Conservation (phyloP, 2,329 filamentous ascomycete genomes). For the Metarhizium anisopliae region DNA sequence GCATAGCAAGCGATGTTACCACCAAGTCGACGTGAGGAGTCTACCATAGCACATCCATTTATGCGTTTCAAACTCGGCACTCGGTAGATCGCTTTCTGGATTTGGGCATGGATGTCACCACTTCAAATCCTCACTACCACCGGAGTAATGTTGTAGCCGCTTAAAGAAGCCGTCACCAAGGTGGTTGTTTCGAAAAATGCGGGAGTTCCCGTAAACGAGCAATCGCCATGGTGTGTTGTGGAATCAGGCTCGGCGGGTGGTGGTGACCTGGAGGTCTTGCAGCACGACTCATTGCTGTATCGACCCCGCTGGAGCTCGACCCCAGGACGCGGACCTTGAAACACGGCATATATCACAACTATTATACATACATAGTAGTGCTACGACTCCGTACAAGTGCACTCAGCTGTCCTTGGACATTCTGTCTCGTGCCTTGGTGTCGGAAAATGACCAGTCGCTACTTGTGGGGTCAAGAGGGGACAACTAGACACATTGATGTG, state of each 20-base stretch:
- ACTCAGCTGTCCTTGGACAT: background rate
- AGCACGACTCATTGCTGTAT: background rate
- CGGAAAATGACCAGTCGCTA: background rate
- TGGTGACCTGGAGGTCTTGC: background rate
- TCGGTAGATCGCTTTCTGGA: too few species aligned
- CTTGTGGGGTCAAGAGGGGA: background rate
- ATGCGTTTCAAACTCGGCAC: too few species aligned
- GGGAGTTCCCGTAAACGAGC: too few species aligned
- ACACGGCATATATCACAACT: background rate
- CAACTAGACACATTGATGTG: too few species aligned
- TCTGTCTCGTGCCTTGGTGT: background rate
- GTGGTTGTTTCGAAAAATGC: too few species aligned
- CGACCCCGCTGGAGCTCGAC: background rate
- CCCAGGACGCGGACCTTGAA: background rate
- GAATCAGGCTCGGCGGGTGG: background rate
- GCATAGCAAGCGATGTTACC: background rate
- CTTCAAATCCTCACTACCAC: too few species aligned
- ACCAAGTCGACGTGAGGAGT: background rate
- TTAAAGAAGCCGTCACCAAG: too few species aligned
- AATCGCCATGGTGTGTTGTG: background rate
- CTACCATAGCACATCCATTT: too few species aligned
- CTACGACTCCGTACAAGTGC: background rate
- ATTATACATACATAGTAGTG: background rate
- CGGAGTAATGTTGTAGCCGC: too few species aligned
- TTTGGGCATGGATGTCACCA: too few species aligned